Evolutionary conservation across 495 filamentous ascomycete genomes (phyloP).

Genomic region (Penicillium pulvis): DNA sequence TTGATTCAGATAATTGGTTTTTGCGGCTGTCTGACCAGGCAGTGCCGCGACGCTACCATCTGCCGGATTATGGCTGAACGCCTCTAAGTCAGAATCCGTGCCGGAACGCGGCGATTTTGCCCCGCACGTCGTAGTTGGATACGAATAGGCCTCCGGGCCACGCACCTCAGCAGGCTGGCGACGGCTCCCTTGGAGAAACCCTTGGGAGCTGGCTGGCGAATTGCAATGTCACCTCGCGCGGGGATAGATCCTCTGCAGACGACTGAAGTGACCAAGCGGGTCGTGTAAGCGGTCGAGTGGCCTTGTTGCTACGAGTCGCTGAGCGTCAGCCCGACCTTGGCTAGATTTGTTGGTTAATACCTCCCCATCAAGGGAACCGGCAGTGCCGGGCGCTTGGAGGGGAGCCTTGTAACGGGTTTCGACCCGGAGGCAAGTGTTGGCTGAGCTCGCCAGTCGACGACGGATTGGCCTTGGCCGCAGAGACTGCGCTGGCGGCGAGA

Average conservation of each 20-base stretch:
- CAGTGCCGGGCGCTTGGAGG: constrained; percentile 13
- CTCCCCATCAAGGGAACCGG: constrained; percentile 16
- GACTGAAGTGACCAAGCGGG: constrained; percentile 54
- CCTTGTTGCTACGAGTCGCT: constrained; percentile 66
- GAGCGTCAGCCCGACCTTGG: constrained; percentile 59
- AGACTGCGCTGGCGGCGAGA: not conserved
- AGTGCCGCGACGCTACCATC: constrained; percentile 57
- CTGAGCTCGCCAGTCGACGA: not conserved
- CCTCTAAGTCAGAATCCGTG: constrained; percentile 16
- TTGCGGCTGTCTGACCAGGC: constrained; percentile 67
- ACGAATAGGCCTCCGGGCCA: constrained; percentile 56
- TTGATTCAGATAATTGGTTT: constrained; percentile 74
- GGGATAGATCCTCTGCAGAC: constrained; percentile 68
- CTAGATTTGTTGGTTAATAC: constrained; percentile 43
- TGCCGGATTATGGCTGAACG: constrained; percentile 44
- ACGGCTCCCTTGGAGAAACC: constrained; percentile 8
- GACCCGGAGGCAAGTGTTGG: not conserved
- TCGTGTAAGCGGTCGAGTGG: constrained; percentile 65
- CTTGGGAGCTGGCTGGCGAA: constrained; percentile 42
- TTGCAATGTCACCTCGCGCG: constrained; percentile 63
- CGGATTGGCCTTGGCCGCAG: not conserved
- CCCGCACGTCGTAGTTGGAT: constrained; percentile 65
- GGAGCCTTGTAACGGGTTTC: not conserved
- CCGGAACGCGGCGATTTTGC: constrained; percentile 48
- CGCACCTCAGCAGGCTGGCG: constrained; percentile 15